Percentiles rank a stretch among this genome's conserved stretches.
Conservation (phyloP, 2,329 filamentous ascomycete genomes). For the Pyricularia grisea region DNA sequence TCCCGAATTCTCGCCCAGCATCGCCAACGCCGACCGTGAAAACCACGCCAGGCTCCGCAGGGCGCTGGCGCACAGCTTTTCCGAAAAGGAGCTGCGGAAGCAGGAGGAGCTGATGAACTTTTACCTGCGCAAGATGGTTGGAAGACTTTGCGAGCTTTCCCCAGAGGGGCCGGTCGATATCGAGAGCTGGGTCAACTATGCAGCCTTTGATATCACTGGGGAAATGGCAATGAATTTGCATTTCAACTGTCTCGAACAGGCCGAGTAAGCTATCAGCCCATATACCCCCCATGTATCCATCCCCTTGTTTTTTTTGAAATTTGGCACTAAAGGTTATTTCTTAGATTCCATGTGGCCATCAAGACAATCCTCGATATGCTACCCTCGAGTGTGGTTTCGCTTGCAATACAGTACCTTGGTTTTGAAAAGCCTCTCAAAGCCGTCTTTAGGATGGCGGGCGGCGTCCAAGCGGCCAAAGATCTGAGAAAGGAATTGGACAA, state of each 20-base stretch:
- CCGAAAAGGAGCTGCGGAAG: not conserved
- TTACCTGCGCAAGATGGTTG: not conserved
- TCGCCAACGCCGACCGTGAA: conserved; percentile 8
- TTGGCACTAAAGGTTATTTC: no score
- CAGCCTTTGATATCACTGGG: not conserved
- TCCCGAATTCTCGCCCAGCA: no score
- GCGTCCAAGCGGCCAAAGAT: no score
- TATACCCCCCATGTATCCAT: not conserved
- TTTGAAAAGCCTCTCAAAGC: no score
- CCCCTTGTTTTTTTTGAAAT: no score
- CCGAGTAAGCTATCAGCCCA: not conserved
- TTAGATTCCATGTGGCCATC: no score
- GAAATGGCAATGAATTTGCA: not conserved
- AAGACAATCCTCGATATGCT: no score
- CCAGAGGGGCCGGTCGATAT: not conserved
- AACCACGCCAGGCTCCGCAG: conserved; percentile 4
- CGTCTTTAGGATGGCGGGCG: no score
- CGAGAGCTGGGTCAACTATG: not conserved
- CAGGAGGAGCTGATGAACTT: not conserved
- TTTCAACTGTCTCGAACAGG: not conserved
- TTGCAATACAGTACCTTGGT: no score
- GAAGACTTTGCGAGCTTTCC: not conserved
- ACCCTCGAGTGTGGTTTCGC: no score
- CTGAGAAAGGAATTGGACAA: no score
- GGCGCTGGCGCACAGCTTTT: not conserved